Evolutionary conservation across 345 rosid genomes (phyloP), one percentile per base, ranked within the genome.

Genomic region (Lumnitzera littorea): DNA sequence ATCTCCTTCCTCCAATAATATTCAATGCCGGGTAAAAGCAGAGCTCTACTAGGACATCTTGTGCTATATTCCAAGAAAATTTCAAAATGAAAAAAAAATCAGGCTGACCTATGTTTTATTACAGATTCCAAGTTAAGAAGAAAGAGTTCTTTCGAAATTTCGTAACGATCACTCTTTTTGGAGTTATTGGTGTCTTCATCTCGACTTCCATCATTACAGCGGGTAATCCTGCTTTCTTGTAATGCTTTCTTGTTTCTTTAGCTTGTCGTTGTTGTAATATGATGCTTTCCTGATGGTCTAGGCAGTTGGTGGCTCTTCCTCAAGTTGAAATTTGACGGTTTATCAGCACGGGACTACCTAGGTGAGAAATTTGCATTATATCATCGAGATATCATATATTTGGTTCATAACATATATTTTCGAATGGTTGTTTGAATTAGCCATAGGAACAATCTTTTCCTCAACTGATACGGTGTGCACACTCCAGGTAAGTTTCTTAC

Each of bases 381-480:
- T 11, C 9, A 14, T 53, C 17, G 57, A 7, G n/a, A 17, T n/a
- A 12, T 15, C 24, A 51, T 6, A 9, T 36, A 9, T 9, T 36
- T 4, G 5, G 43, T 4, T 36, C 43, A 5, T 36, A 36, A 36
- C 43, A 36, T 7, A 9, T 5, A 5, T 36, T 36, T 7, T 36
- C 7, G 43, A 36, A 36, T 9, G 43, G 9, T 57, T 29, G 60
- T 51, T 57, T 70, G 70, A 52, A 68, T 63, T 85, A 92, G 98
- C 91, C 25, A 53, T 92, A 2, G 98, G 98, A 53, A 81, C 98
- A 6, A 92, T 92, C 43, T 89, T 89, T 75, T 92, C 96, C 0
- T 80, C 96, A 24, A 92, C 96, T 17, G 98, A 92, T 73, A 87
- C 96, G 61, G 96, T 92, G 53, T 89, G 96, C 65, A 92, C 96